phyloP scores from a whole-genome alignment of 805 yeast genomes.

The Suhomyces vadensis region DNA sequence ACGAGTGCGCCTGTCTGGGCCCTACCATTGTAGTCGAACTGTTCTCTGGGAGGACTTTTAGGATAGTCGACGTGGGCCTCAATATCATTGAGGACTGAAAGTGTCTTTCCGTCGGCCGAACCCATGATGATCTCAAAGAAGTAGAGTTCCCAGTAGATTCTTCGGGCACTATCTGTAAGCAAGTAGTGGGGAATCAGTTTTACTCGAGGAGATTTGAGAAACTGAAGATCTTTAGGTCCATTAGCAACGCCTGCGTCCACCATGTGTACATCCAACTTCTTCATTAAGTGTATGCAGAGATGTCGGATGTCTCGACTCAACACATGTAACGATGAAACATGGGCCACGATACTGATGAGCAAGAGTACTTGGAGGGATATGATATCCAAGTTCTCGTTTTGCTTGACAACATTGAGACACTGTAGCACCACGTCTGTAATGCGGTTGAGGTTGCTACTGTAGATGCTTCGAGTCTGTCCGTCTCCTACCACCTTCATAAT shows the following conservation, averaged over 20 bases:
- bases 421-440: constrained; percentile 21
- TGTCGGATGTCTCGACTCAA: constrained; percentile 44
- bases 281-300: constrained; percentile 39
- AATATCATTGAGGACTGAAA: constrained; percentile 35
- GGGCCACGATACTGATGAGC: constrained; percentile 45
- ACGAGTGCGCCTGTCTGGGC: constrained; percentile 49
- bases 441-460: constrained; percentile 13
- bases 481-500: constrained; percentile 52
- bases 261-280: constrained; percentile 39
- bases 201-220: constrained; percentile 16
- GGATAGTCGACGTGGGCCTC: constrained; percentile 44
- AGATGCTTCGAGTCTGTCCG: constrained; percentile 38
- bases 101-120: constrained; percentile 51
- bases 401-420: constrained; percentile 16
- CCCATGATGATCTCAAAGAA: constrained; percentile 55
- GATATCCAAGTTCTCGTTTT: constrained; percentile 33
- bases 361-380: constrained; percentile 45
- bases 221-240: constrained; percentile 4
- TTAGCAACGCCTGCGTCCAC: constrained; percentile 43
- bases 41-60: constrained; percentile 27
- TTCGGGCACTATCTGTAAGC: constrained; percentile 36
- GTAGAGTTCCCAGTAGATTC: constrained; percentile 54
- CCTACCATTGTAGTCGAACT: constrained; percentile 49
- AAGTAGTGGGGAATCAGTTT: constrained; percentile 12
- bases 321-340: constrained; percentile 53